Base-by-base conservation (phyloP, 2,329 filamentous ascomycete genomes). In the Lomentospora prolificans region DNA sequence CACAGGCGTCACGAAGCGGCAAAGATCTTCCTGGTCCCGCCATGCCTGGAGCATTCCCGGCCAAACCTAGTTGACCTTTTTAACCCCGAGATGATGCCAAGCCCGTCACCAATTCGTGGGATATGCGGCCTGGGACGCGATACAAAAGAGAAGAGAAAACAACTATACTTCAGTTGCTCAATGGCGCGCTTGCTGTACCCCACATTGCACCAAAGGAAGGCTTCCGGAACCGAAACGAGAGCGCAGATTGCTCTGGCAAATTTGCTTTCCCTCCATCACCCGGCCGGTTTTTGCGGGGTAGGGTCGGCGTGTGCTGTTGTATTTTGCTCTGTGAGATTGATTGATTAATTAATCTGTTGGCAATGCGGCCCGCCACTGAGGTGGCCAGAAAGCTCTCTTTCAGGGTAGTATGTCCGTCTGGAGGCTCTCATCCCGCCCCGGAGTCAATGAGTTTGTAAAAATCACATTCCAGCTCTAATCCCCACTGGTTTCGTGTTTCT, bases 331-430 rank as follows among this genome's bases (percentile, higher is more conserved):
- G 22, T 51, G 28, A 51, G 44, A 48, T 30, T 51, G 25, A 51
- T 31, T 30, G 28, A 51, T 51, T 51, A 51, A 51, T 51, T 31
- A 51, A 51, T 51, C 28, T 31, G 24, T 51, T 51, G 48, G 48
- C 48, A 51, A 51, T 51, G 48, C 48, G 48, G 48, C 28, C 48
- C 48, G 48, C 27, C 12, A 51, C 8, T 17, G 25, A 31, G 25
- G 46, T 12, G 30, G 7, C 7, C 7, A 33, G 7, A 33, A 22
- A 8, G 48, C 24, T 51, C 48, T 51, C 17, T 31, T 7, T 51
- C n/a, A 51, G 24, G 25, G 25, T 25, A 19, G 3, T 22, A 9
- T 50, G 46, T 19, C 19, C 46, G 24, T 25, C 46, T 24, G 48
- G 48, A 31, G 24, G 48, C 12, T 31, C 14, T 51, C 48, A 8